Base-by-base conservation (phyloP, 257 asterid species). In the Orobanche coerulescens region DNA sequence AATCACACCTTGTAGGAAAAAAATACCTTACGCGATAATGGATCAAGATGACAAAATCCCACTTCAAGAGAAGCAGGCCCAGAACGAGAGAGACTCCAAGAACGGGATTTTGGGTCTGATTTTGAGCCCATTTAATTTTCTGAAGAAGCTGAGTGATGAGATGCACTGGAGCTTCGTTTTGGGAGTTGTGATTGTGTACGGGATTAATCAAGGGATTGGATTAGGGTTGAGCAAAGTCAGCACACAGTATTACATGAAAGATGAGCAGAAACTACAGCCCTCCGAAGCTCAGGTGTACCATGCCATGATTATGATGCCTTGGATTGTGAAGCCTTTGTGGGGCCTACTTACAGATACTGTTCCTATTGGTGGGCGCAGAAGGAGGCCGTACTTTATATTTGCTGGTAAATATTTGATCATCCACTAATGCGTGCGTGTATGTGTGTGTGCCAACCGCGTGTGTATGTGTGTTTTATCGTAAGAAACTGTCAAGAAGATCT, bases 291-390 rank as follows among this genome's bases (percentile, higher is more conserved):
- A 90, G 81, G 64, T 87, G 42, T 90, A 87, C 76, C 77, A 79
- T 12, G 95, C 86, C n/a, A 72, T 90, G 40, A 83, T 73, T 66
- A 77, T 75, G 66, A 76, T 87, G 51, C 97, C 95, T 33, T 90
- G 95, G 97, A 83, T 90, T 68, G 79, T 90, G 3, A 87, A 90
- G 72, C 95, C 97, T 8, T 49, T 87, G 31, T 90, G 95, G 97
- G 95, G 97, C 33, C 78, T 90, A 54, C 87, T 87, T 34, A 90
- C 97, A 1, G 97, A 90, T 73, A 92, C 82, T 28, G 88, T 87
- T 63, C 90, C 94, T 16, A 69, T 90, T 72, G 80, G 71, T 64
- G 97, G 97, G 34, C 78, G 69, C 62, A 75, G 81, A 28, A 74
- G 97, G 67, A 82, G 93, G n/a, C 97, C 97, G 0, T 90, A 90